Evolutionary conservation across 257 asterid species (phyloP).

Genomic region (Gynochthodes officinalis): DNA sequence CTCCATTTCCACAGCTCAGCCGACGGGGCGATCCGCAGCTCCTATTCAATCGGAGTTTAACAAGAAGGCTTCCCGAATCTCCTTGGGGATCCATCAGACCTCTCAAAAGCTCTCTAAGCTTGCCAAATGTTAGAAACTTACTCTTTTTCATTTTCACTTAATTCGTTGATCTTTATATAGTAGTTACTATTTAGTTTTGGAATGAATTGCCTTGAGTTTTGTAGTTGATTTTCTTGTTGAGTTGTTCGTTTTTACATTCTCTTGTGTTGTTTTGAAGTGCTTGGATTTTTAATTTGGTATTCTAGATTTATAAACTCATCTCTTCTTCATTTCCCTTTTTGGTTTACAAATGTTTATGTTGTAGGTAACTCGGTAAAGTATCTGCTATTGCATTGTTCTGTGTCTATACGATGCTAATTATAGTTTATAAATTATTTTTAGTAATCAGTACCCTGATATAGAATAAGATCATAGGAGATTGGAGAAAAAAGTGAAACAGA

Average conservation of each 20-base stretch:
- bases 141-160: neutral
- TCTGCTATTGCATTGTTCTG: neutral
- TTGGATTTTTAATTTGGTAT: neutral
- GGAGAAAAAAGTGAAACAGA: neutral
- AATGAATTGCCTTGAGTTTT: neutral
- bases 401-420: neutral
- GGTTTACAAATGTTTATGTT: neutral
- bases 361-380: neutral
- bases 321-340: neutral
- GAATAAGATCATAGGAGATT: neutral
- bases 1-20: constrained; percentile 15
- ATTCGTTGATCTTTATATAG: neutral
- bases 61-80: constrained; percentile 64
- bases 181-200: neutral
- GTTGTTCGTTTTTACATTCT: neutral
- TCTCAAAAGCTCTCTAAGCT: constrained; percentile 70
- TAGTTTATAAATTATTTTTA: neutral
- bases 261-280: neutral
- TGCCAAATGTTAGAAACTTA: constrained; percentile 47
- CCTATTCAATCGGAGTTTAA: constrained; percentile 72
- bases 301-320: neutral
- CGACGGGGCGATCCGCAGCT: constrained; percentile 22
- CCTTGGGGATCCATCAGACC: constrained; percentile 70
- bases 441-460: neutral
- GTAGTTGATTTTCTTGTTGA: neutral